phyloP scores from a whole-genome alignment of 129 eudicot genomes.

The Silybum marianum region DNA sequence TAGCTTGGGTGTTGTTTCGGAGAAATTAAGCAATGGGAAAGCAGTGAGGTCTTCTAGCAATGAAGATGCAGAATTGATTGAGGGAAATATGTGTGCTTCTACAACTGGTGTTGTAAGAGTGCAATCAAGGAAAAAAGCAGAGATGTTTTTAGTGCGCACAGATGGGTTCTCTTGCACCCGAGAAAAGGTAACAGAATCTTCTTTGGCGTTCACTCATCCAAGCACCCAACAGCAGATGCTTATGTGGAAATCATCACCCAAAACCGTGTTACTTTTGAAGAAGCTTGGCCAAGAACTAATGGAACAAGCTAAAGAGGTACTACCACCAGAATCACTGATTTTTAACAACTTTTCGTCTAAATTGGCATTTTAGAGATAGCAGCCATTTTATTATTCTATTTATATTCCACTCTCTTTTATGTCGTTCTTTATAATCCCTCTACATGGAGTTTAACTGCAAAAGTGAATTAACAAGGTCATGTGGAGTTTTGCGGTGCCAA shows the following conservation, averaged over 20 bases:
- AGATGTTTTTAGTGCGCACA: conserved; percentile 96
- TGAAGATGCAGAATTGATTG: conserved; percentile 53
- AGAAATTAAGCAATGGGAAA: conserved; percentile 39
- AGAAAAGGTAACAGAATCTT: conserved; percentile 98
- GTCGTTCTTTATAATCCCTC: not conserved
- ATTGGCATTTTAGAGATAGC: not conserved
- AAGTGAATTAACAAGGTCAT: not conserved
- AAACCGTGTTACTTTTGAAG: conserved; percentile 82
- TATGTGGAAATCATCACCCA: conserved; percentile 97
- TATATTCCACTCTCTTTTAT: not conserved
- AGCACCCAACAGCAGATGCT: conserved; percentile 99
- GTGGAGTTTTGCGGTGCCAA: not conserved
- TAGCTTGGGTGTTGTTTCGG: conserved; percentile 31
- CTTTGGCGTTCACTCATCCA: conserved; percentile 96
- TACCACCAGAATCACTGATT: not conserved
- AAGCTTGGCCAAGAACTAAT: conserved; percentile 94
- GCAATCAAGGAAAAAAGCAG: conserved; percentile 96
- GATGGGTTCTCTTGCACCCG: conserved; percentile 95
- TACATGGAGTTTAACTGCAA: not conserved
- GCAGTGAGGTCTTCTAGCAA: conserved; percentile 36
- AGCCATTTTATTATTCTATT: not conserved
- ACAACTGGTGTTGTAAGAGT: conserved; percentile 97
- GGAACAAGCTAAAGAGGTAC: conserved; percentile 98
- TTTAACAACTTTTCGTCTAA: conserved; percentile 8
- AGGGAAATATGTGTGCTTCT: conserved; percentile 96